Evolutionary conservation across 495 filamentous ascomycete genomes (phyloP), one percentile per base, ranked within the genome.

Genomic region (Aspergillus indologenus): DNA sequence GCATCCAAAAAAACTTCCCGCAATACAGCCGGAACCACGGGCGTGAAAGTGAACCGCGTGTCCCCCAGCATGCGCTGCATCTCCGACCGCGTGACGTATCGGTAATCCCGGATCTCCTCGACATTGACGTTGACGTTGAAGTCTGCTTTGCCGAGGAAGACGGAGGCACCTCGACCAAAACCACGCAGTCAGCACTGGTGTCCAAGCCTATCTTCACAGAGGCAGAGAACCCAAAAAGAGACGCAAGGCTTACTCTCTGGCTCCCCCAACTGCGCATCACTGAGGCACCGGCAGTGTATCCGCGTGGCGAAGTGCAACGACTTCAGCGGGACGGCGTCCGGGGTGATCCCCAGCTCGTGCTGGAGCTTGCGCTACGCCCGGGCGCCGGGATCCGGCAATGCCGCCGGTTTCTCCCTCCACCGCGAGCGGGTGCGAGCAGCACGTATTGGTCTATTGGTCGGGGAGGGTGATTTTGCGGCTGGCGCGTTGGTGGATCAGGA

Each of bases 261-360:
- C n/a, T n/a, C n/a, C n/a, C n/a, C n/a, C n/a, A n/a, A n/a, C n/a
- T n/a, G n/a, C n/a, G n/a, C n/a, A n/a, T n/a, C n/a, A n/a, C n/a
- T n/a, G n/a, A n/a, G n/a, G n/a, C n/a, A n/a, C n/a, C n/a, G n/a
- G n/a, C n/a, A n/a, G n/a, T n/a, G n/a, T n/a, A n/a, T n/a, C n/a
- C n/a, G n/a, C n/a, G n/a, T n/a, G n/a, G n/a, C n/a, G n/a, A n/a
- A n/a, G n/a, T n/a, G n/a, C n/a, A n/a, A n/a, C 21, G 4, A 15
- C 19, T 53, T 17, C 2, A 29, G 9, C 22, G 21, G 24, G 14
- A 18, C 50, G 7, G 31, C 23, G 12, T 18, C 11, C 14, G 24
- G 2, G 19, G 8, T 17, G 31, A 53, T 53, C 23, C 50, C 50
- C 50, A 53, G 26, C 18, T 53, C 24, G n/a, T 53, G 50, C 8